Percentiles rank a stretch among this genome's conserved stretches.
Conservation (phyloP, 306 rosid species). For the Begonia loranthoides region DNA sequence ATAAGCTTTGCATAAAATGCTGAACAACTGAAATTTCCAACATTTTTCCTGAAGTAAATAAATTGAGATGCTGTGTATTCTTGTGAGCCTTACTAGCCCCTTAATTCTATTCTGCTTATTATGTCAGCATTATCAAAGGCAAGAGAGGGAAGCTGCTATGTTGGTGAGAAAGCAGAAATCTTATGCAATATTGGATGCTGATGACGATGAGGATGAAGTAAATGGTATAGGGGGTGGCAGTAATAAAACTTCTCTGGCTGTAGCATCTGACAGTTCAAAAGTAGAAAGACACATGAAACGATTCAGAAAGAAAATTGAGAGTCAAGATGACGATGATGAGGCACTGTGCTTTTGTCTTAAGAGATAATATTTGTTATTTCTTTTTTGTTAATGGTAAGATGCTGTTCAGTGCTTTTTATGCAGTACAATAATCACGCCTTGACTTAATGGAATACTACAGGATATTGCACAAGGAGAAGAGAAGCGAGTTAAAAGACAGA, state of each 20-base stretch:
- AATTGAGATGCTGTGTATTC: too few relatives aligned
- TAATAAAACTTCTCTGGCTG: conserved; percentile 20
- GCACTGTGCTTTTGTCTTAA: conserved; percentile 23
- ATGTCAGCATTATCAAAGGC: conserved; percentile 59
- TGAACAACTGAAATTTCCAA: too few relatives aligned
- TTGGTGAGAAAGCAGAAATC: conserved; percentile 62
- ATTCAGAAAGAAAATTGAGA: conserved; percentile 59
- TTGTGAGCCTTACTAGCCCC: background rate
- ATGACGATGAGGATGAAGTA: conserved; percentile 28
- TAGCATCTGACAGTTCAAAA: conserved; percentile 27
- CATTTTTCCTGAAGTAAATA: too few relatives aligned
- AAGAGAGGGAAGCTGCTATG: conserved; percentile 81
- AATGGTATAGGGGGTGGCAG: conserved; percentile 11
- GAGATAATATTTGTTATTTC: conserved; percentile 1
- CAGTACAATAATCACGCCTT: conserved; percentile 17
- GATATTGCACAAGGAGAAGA: conserved; percentile 30
- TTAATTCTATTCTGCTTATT: conserved; percentile 2
- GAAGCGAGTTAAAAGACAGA: conserved; percentile 51
- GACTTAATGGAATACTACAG: conserved; percentile 36
- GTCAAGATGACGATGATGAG: conserved; percentile 59
- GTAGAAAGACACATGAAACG: conserved; percentile 31
- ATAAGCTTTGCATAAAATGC: too few relatives aligned
- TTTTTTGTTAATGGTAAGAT: conserved; percentile 1
- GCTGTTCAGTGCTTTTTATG: conserved; percentile 17
- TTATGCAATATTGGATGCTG: conserved; percentile 60